A percentile compares a stretch with the other conserved stretches of the same genome.
Evolutionary conservation across 2,329 filamentous ascomycete genomes (phyloP).

Genomic region (Fusarium liriodendri): DNA sequence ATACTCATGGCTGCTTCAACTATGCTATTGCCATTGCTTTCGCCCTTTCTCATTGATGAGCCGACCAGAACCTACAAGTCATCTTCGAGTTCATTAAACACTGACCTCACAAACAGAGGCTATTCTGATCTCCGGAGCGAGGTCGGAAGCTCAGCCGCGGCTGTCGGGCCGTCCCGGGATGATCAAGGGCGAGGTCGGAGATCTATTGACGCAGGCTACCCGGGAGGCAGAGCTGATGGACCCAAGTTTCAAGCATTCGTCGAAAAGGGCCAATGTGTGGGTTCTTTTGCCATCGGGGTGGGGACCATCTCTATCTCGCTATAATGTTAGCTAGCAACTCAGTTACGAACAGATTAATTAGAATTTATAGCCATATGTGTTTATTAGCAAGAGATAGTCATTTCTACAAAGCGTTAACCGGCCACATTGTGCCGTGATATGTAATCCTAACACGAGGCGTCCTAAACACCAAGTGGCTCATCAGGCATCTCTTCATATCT

Average conservation of each 20-base stretch:
- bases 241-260: background rate
- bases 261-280: background rate
- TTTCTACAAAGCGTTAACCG: background rate
- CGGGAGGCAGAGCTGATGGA: background rate
- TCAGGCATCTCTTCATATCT: constrained; percentile 46
- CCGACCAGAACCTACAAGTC: background rate
- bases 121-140: background rate
- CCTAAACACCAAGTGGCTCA: background rate
- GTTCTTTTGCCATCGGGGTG: background rate
- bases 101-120: background rate
- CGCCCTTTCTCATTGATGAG: background rate
- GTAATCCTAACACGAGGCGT: background rate
- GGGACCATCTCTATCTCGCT: background rate
- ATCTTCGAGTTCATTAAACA: background rate
- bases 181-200: background rate
- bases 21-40: background rate
- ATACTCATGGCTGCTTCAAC: background rate
- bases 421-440: background rate
- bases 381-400: background rate
- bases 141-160: constrained; percentile 1
- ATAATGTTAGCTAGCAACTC: background rate
- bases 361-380: background rate
- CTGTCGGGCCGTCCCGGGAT: background rate
- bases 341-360: background rate
- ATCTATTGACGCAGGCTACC: background rate